A percentile compares a stretch with the other conserved stretches of the same genome.
phyloP scores from a whole-genome alignment of 805 yeast species.

The Wickerhamiella azyma region DNA sequence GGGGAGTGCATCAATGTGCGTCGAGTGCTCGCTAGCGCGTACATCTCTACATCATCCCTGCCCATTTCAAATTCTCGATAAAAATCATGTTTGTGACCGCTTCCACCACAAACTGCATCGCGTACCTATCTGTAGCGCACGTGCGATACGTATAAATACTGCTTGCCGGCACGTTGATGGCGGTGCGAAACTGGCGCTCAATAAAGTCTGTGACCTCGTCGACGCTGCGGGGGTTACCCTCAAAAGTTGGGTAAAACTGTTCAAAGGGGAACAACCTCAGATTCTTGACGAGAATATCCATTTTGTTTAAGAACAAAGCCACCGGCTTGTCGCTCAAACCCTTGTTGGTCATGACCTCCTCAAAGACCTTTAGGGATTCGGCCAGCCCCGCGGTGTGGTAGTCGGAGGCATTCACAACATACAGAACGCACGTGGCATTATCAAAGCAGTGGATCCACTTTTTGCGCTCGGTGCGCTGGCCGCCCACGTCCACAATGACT shows the following conservation, averaged over 20 bases:
- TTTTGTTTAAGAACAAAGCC: conserved; percentile 78
- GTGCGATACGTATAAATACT: conserved; percentile 88
- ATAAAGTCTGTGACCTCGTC: conserved; percentile 60
- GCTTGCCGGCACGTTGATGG: conserved; percentile 48
- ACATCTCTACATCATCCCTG: conserved; percentile 20
- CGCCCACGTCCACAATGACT: conserved; percentile 89
- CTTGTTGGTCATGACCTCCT: conserved; percentile 65
- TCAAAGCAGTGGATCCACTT: conserved; percentile 97
- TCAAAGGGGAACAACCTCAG: conserved; percentile 46
- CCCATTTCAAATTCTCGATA: conserved; percentile 49
- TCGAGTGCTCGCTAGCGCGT: too few relatives aligned
- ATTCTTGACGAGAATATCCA: conserved; percentile 66
- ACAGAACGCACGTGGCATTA: conserved; percentile 73
- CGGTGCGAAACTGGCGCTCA: conserved; percentile 47
- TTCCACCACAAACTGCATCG: conserved; percentile 79
- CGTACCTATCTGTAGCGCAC: conserved; percentile 84
- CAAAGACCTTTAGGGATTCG: conserved; percentile 76
- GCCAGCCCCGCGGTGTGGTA: conserved; percentile 68
- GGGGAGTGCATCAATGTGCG: too few relatives aligned
- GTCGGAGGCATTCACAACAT: conserved; percentile 81
- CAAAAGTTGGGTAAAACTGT: conserved; percentile 64
- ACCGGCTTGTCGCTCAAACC: conserved; percentile 84
- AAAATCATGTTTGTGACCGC: conserved; percentile 89
- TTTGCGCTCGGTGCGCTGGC: conserved; percentile 88
- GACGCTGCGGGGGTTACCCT: conserved; percentile 48